Base-by-base conservation (phyloP, 139 green algal species). In the Chlorella sorokiniana region DNA sequence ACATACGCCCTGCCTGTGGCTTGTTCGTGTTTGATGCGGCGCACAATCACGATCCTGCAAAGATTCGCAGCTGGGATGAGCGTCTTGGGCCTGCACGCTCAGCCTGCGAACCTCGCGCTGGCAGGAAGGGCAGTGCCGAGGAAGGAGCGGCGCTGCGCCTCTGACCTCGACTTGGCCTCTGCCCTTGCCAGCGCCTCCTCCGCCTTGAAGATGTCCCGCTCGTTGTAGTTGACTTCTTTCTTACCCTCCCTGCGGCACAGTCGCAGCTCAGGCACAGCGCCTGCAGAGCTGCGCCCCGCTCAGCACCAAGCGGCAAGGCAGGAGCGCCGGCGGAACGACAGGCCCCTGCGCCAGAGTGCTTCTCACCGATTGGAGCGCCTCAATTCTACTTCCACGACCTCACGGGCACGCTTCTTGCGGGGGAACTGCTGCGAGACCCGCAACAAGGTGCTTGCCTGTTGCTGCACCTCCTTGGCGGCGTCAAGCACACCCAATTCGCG, bases 161-260 rank as follows among this genome's bases (percentile, higher is more conserved):
- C 59, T 69, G 33, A 69, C 62, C 10, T 38, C 31, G 5, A 8
- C 33, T 14, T 11, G 41, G 27, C 25, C 42, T 76, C 69, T 25
- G n/a, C 69, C 25, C 31, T 29, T 48, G 35, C 35, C 65, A 76
- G 69, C 27, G 41, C 42, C 42, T 56, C 41, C 69, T 76, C 69
- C 6, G 69, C 69, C 42, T 62, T 76, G 35, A 27, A 76, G 9
- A 59, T 4, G 41, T 42, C 45, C 18, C 38, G 69, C 69, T 76
- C 69, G 42, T 59, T 76, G 42, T 76, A 76, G 42, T 76, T 61
- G 9, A 76, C 69, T 16, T 76, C 69, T 20, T 76, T 76, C 42
- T 59, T 56, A 22, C 7, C 8, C 42, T 42, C 61, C 29, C 42
- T 52, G 25, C 6, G 37, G 14, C 31, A 51, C 14, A 23, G 65